phyloP scores from a whole-genome alignment of 176 grass and related monocot genomes.

The Hordeum marinum region DNA sequence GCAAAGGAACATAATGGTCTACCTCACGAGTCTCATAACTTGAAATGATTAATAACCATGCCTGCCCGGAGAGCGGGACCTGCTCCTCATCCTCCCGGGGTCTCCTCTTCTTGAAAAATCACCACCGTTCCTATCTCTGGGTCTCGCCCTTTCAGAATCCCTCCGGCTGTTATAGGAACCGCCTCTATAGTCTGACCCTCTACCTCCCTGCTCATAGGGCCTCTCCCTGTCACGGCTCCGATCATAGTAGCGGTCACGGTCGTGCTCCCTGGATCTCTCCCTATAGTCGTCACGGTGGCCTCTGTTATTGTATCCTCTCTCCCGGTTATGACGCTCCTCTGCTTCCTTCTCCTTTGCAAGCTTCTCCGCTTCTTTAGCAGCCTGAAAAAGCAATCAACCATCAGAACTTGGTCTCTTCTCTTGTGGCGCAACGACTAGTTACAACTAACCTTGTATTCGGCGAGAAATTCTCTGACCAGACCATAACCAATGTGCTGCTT shows the following conservation, averaged over 20 bases:
- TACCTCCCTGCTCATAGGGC: conserved; percentile 38
- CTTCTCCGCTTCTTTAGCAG: conserved; percentile 52
- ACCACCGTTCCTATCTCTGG: conserved; percentile 37
- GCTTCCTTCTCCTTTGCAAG: conserved; percentile 48
- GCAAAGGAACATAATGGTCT: conserved; percentile 40
- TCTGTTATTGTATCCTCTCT: conserved; percentile 29
- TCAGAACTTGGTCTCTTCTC: neutral
- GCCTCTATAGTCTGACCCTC: conserved; percentile 36
- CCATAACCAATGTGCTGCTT: neutral
- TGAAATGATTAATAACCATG: conserved; percentile 45
- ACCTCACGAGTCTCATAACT: conserved; percentile 52
- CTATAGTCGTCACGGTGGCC: conserved; percentile 10
- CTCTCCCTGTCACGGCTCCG: conserved; percentile 40
- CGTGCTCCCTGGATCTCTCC: conserved; percentile 37
- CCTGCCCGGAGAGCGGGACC: conserved; percentile 49
- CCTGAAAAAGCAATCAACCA: conserved; percentile 26
- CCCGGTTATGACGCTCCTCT: conserved; percentile 33
- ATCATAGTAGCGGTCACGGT: conserved; percentile 31
- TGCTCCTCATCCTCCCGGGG: conserved; percentile 28
- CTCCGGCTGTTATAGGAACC: conserved; percentile 40
- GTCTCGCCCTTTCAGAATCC: conserved; percentile 34
- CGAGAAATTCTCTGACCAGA: neutral
- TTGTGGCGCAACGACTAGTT: neutral
- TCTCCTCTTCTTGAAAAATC: conserved; percentile 23
- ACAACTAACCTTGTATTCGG: neutral